Conservation (phyloP, 2,329 filamentous ascomycete species). For the Chrysosporium queenslandicum region DNA sequence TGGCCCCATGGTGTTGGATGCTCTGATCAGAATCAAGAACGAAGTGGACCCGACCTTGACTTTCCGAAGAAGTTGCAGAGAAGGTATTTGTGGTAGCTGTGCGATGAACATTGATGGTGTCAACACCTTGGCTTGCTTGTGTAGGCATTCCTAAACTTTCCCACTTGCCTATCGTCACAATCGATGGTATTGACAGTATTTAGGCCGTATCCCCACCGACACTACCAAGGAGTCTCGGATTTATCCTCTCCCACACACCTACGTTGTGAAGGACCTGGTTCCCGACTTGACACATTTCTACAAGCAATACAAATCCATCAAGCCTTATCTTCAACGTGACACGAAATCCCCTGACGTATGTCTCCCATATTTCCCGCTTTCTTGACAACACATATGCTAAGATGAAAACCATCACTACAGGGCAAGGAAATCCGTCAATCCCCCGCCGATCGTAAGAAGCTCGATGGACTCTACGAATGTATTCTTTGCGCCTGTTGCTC, state of each 20-base stretch:
- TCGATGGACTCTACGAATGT: conserved; percentile 97
- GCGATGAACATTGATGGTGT: conserved; percentile 99
- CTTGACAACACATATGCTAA: too few species aligned
- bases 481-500: conserved; percentile 99
- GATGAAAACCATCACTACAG: too few species aligned
- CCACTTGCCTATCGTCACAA: too few species aligned
- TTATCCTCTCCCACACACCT: conserved; percentile 96
- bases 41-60: conserved; percentile 94
- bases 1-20: conserved; percentile 95
- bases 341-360: conserved; percentile 73
- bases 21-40: conserved; percentile 97
- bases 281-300: conserved; percentile 98
- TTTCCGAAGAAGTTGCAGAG: conserved; percentile 89
- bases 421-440: conserved; percentile 87
- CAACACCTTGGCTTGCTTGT: conserved; percentile 94
- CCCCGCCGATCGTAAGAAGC: conserved; percentile 87
- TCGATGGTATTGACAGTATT: neutral
- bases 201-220: conserved; percentile 88
- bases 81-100: conserved; percentile 97
- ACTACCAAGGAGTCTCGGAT: conserved; percentile 74
- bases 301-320: conserved; percentile 99
- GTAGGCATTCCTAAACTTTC: conserved; percentile 43
- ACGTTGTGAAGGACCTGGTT: conserved; percentile 97
- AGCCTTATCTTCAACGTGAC: conserved; percentile 91
- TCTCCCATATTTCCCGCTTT: conserved; percentile 17